Conservation (phyloP, 2,329 filamentous ascomycete genomes). For the Fusarium protoensiforme region DNA sequence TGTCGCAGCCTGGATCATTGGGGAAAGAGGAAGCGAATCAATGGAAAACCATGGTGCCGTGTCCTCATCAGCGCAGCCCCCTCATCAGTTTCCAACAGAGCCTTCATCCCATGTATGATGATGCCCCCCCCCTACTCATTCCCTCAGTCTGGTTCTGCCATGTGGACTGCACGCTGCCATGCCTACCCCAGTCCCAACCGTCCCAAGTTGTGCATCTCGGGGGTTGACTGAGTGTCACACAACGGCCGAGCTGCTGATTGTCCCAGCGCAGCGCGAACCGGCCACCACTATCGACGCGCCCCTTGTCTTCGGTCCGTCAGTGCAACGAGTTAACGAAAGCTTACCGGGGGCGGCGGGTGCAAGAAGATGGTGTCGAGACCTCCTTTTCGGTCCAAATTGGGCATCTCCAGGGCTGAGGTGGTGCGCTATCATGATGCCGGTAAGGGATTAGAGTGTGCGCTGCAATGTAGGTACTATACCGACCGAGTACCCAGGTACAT, state of each 20-base stretch:
- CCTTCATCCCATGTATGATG: constrained; percentile 4
- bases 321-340: constrained; percentile 28
- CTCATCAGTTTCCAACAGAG: background rate
- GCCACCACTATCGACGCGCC: constrained; percentile 13
- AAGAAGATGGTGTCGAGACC: constrained; percentile 19
- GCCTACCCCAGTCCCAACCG: background rate
- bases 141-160: constrained; percentile 9
- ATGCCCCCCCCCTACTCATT: background rate
- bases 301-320: constrained; percentile 25
- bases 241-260: constrained; percentile 12
- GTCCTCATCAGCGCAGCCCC: background rate
- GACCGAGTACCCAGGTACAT: background rate
- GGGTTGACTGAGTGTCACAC: constrained; percentile 14
- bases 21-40: constrained; percentile 15
- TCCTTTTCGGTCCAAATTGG: constrained; percentile 25
- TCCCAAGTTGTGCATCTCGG: constrained; percentile 1
- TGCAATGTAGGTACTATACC: background rate
- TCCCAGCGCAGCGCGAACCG: background rate
- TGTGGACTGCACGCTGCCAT: constrained; percentile 16
- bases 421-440: constrained; percentile 34
- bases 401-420: constrained; percentile 34
- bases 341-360: constrained; percentile 9
- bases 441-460: constrained; percentile 11
- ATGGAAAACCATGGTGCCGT: background rate
- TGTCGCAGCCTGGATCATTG: constrained; percentile 7